Conservation (phyloP, 2,329 filamentous ascomycete genomes). For the Cryphonectria japonica region DNA sequence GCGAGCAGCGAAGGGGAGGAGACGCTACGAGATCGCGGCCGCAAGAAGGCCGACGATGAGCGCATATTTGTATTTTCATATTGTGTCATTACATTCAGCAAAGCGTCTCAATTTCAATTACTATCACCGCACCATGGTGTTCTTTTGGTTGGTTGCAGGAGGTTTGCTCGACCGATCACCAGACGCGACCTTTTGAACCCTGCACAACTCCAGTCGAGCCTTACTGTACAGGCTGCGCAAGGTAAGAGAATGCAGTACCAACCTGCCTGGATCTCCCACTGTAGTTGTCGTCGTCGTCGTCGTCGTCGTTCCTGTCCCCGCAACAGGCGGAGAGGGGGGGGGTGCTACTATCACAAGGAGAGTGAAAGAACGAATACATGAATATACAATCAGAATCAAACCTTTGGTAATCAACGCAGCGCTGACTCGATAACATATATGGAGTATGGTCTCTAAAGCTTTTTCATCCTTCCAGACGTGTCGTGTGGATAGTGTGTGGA, state of each 20-base stretch:
- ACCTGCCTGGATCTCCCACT: neutral
- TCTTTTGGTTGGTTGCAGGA: neutral
- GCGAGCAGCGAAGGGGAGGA: too few relatives aligned
- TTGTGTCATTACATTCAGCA: neutral
- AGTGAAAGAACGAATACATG: neutral
- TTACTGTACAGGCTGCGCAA: neutral
- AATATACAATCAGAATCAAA: neutral
- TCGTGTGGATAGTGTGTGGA: too few relatives aligned
- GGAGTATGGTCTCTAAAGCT: too few relatives aligned
- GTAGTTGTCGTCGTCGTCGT: neutral
- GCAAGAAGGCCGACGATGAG: neutral
- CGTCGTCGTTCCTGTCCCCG: too few relatives aligned
- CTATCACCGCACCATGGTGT: neutral
- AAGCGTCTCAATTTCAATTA: neutral
- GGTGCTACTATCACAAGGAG: neutral
- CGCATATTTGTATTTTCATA: neutral
- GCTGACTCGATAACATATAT: neutral
- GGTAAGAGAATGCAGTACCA: too few relatives aligned
- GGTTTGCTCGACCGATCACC: neutral
- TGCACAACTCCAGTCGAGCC: neutral
- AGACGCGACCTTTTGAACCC: neutral
- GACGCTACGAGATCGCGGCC: neutral
- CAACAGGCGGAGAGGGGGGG: too few relatives aligned
- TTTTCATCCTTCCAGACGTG: too few relatives aligned
- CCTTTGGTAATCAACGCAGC: too few relatives aligned